Percentiles rank a stretch among this genome's conserved stretches.
phyloP scores from a whole-genome alignment of 2,329 filamentous ascomycete species.

The Penicillium hesseltinei region DNA sequence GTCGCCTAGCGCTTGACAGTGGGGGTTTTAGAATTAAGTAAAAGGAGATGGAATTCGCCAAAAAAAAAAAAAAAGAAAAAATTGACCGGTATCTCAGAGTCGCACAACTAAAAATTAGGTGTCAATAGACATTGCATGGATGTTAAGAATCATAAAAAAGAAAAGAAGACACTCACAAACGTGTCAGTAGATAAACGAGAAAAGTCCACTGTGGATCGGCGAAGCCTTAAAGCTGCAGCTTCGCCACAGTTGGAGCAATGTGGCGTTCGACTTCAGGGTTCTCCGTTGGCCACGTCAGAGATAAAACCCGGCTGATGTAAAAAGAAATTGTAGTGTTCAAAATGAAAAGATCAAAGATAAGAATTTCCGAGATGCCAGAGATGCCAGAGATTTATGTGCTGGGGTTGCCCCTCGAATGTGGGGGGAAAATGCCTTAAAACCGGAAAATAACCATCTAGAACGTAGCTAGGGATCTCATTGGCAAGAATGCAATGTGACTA shows the following conservation, averaged over 20 bases:
- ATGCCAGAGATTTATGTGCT: slow-evolving; percentile 17
- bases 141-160: slow-evolving; percentile 9
- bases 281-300: slow-evolving; percentile 36
- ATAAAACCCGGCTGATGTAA: slow-evolving; percentile 6
- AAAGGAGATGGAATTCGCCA: background rate
- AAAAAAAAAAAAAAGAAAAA: background rate
- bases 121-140: slow-evolving; percentile 9
- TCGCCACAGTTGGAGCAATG: slow-evolving; percentile 39
- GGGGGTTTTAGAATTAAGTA: slow-evolving; percentile 7
- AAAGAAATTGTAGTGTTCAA: slow-evolving; percentile 5
- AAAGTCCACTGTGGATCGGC: slow-evolving; percentile 24
- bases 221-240: slow-evolving; percentile 30
- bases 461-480: slow-evolving; percentile 26
- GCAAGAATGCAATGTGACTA: slow-evolving; percentile 17
- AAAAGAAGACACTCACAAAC: slow-evolving; percentile 9
- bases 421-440: slow-evolving; percentile 13
- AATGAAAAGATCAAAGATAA: background rate
- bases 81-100: slow-evolving; percentile 17
- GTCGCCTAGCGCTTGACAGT: background rate
- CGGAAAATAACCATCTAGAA: slow-evolving; percentile 20
- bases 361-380: slow-evolving; percentile 4
- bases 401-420: slow-evolving; percentile 18
- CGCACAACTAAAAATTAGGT: slow-evolving; percentile 4
- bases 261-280: slow-evolving; percentile 18
- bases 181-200: slow-evolving; percentile 22